These are phyloP conservation scores for Solanum bulbocastanum DNA, from an alignment of 257 asterid genomes.

Conservation along the genomic window DNA sequence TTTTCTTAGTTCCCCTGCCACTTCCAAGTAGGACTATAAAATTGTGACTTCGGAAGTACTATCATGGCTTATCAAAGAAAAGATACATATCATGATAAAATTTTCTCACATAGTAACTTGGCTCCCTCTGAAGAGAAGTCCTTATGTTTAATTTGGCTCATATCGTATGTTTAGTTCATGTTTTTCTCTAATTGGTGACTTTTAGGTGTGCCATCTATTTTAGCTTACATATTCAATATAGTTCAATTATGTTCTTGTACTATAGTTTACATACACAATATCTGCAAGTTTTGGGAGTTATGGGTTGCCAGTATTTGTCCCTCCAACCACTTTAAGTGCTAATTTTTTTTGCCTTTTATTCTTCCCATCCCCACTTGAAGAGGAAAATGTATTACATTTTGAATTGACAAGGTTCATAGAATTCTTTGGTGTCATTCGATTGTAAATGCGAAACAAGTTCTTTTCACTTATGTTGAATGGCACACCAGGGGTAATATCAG, in stretches of 20 bases:
- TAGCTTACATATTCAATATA: background rate
- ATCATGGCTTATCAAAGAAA: background rate
- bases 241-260: background rate
- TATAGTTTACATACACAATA: background rate
- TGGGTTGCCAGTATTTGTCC: background rate
- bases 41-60: background rate
- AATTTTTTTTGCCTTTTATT: background rate
- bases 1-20: background rate
- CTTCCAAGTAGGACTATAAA: background rate
- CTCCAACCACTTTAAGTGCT: background rate
- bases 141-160: background rate
- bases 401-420: background rate
- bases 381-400: background rate
- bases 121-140: background rate
- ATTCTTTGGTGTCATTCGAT: background rate
- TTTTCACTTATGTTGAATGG: background rate
- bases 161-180: background rate
- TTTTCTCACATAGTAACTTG: background rate
- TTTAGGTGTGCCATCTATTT: background rate
- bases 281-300: background rate
- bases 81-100: background rate
- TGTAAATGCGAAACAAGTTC: background rate
- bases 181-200: background rate
- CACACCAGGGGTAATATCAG: background rate
- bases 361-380: background rate